Evolutionary conservation across 2,329 filamentous ascomycete species (phyloP).

Genomic region (Phyllosticta ampelicida): DNA sequence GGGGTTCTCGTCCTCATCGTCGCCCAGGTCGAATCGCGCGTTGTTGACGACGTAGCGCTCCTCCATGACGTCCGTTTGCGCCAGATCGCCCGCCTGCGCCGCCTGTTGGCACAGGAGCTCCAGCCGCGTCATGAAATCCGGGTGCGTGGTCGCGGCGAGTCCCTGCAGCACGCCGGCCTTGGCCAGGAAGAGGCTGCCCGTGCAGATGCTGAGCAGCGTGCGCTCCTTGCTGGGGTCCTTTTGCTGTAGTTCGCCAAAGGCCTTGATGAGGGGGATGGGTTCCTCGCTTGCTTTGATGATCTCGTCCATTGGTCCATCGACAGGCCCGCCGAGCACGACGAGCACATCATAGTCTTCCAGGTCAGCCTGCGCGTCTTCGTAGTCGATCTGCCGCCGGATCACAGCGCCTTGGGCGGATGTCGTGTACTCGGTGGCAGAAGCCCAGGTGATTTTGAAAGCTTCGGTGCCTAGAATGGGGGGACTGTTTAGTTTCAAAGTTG

Average conservation of each 20-base stretch:
- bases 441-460: conserved; percentile 45
- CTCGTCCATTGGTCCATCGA: conserved; percentile 40
- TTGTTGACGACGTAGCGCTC: conserved; percentile 87
- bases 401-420: conserved; percentile 53
- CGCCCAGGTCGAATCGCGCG: conserved; percentile 69
- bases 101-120: conserved; percentile 72
- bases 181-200: conserved; percentile 66
- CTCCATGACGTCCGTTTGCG: conserved; percentile 75
- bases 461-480: conserved; percentile 34
- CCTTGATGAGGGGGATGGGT: conserved; percentile 60
- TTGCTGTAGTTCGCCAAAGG: conserved; percentile 70
- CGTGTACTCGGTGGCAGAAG: conserved; percentile 36
- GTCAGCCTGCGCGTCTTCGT: conserved; percentile 63
- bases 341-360: conserved; percentile 71
- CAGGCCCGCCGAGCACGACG: conserved; percentile 63
- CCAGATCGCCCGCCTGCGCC: conserved; percentile 56
- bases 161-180: conserved; percentile 67
- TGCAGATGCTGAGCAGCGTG: conserved; percentile 70
- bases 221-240: conserved; percentile 69
- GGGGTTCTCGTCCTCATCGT: conserved; percentile 70
- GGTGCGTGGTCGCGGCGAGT: conserved; percentile 71
- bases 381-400: conserved; percentile 64
- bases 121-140: conserved; percentile 67
- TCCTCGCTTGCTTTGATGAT: conserved; percentile 43
- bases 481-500: not conserved